A percentile compares a stretch with the other conserved stretches of the same genome.
Conservation (phyloP, 1,284 basidiomycete species). For the Puccinia coronata region DNA sequence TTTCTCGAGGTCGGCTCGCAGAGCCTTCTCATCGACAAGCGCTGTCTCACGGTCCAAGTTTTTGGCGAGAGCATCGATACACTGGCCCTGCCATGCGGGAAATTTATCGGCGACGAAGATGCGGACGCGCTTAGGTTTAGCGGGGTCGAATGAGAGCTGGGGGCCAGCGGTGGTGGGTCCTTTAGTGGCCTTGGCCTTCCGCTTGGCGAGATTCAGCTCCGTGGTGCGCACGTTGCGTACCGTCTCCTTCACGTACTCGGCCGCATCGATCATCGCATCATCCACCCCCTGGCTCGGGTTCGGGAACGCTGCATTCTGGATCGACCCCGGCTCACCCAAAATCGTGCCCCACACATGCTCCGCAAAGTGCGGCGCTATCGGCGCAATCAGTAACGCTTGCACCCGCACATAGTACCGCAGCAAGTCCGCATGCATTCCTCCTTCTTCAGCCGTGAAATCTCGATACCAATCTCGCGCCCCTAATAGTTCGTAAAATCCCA, state of each 20-base stretch:
- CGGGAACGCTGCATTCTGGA: conserved; percentile 82
- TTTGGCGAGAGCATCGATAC: conserved; percentile 74
- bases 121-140: conserved; percentile 78
- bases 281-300: conserved; percentile 53
- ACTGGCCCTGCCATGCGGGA: conserved; percentile 89
- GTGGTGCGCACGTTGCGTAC: conserved; percentile 88
- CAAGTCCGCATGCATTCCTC: conserved; percentile 83
- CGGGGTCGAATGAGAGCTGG: conserved; percentile 69
- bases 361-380: conserved; percentile 91
- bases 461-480: conserved; percentile 93
- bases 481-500: conserved; percentile 94
- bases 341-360: conserved; percentile 85
- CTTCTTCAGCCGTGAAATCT: conserved; percentile 71
- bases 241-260: conserved; percentile 66
- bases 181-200: conserved; percentile 52
- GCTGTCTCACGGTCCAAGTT: conserved; percentile 68
- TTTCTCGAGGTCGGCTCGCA: conserved; percentile 70
- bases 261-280: conserved; percentile 64
- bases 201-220: conserved; percentile 69
- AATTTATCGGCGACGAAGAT: conserved; percentile 87
- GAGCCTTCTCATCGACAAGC: conserved; percentile 79
- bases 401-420: conserved; percentile 76
- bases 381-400: conserved; percentile 77
- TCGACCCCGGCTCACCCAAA: conserved; percentile 72
- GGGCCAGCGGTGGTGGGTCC: conserved; percentile 12